These are phyloP conservation scores for Spathaspora girioi DNA, from an alignment of 805 yeast species.

Conservation along the genomic window DNA sequence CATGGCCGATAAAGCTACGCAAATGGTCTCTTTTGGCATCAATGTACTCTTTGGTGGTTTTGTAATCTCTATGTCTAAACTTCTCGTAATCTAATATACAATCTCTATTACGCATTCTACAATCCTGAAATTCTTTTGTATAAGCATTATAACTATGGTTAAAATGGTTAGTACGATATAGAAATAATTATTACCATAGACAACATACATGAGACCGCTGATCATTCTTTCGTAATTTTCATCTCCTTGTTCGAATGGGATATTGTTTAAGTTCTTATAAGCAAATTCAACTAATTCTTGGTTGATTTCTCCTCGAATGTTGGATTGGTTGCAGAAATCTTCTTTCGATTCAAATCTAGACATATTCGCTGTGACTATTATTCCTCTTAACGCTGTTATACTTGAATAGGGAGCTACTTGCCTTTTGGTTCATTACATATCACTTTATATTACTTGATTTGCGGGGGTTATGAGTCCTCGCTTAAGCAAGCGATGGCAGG, in stretches of 20 bases:
- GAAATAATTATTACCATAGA: background rate
- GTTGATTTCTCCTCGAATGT: constrained; percentile 6
- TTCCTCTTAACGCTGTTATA: too few species aligned
- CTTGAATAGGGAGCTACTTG: too few species aligned
- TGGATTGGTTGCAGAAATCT: constrained; percentile 11
- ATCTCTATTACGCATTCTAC: constrained; percentile 9
- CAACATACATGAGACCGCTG: constrained; percentile 12
- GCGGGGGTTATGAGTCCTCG: too few species aligned
- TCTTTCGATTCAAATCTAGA: constrained; percentile 7
- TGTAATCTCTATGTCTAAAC: constrained; percentile 8
- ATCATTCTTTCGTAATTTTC: constrained; percentile 16
- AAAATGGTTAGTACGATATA: background rate
- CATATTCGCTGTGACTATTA: background rate
- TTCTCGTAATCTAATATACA: constrained; percentile 8
- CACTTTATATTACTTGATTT: too few species aligned
- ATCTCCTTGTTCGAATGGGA: constrained; percentile 10
- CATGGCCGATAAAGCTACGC: constrained; percentile 9
- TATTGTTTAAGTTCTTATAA: constrained; percentile 7
- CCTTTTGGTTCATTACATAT: too few species aligned
- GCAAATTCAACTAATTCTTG: constrained; percentile 11
- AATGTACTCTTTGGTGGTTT: constrained; percentile 3
- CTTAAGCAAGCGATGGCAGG: too few species aligned
- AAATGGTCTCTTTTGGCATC: constrained; percentile 8
- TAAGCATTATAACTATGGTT: constrained; percentile 5
- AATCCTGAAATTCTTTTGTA: constrained; percentile 6